Evolutionary conservation across 225 moss, liverwort and hornwort genomes (phyloP), one percentile per base, ranked within the genome.

Genomic region (Straminergon stramineum): DNA sequence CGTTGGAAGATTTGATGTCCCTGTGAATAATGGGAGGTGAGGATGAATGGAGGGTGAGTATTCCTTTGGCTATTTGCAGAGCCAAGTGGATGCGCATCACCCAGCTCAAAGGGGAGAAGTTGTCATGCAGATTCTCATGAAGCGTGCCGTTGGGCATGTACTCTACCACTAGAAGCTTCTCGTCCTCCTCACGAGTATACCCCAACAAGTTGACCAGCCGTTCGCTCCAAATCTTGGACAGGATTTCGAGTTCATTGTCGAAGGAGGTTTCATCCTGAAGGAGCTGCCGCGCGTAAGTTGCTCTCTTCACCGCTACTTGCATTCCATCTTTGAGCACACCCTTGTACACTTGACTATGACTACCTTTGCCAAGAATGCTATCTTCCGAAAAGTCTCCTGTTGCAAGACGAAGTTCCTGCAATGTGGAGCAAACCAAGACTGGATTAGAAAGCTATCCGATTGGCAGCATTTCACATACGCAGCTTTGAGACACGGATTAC

Each of bases 281-380:
- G 7, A 91, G 88, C 86, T 95, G 91, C 32, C 93, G 92, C 22
- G 92, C 95, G 45, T 84, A 90, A 3, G 95, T 95, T 48, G 93
- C 94, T 84, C 96, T 88, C 88, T 96, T 96, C 76, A 96, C 92
- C 30, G 96, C 94, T 13, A 96, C 93, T 67, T 94, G 70, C 88
- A 87, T 93, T 57, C 98, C 98, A 26, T 96, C 95, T 85, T 94
- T 94, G 9, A 98, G 94, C 43, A 92, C 91, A 71, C 97, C 97
- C 87, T 92, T 98, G 92, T 96, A 97, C 13, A 96, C 89, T 61
- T 92, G 93, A 26, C 98, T 96, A 35, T 98, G 98, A 77, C 96
- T 96, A 21, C 95, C 98, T 91, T 96, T 98, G 67, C 97, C 94
- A 7, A 98, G 94, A 66, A 96, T 69, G 85, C 89, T 91, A 57